These are phyloP conservation scores for Gynochthodes officinalis DNA, from an alignment of 257 asterid species.

Conservation along the genomic window DNA sequence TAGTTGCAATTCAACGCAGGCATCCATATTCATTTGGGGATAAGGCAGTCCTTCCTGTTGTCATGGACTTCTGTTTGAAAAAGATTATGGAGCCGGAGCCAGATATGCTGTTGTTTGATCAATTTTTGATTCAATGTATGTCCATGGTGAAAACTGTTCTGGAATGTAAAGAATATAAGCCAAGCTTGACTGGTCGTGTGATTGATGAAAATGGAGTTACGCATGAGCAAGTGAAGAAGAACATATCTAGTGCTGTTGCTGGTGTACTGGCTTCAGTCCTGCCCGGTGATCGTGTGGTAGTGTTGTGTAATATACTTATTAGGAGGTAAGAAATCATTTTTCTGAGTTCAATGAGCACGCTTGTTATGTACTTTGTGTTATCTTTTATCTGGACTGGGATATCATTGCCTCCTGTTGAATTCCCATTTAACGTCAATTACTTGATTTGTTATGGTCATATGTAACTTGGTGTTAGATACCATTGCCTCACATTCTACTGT, in stretches of 20 bases:
- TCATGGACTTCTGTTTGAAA: conserved; percentile 75
- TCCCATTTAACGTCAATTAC: neutral
- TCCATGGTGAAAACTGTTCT: conserved; percentile 77
- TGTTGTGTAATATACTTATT: conserved; percentile 78
- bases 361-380: neutral
- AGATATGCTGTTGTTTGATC: conserved; percentile 60
- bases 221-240: conserved; percentile 80
- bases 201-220: conserved; percentile 76
- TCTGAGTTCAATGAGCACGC: neutral
- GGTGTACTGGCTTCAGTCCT: conserved; percentile 67
- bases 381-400: neutral
- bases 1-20: conserved; percentile 68
- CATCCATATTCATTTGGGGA: conserved; percentile 99
- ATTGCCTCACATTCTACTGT: neutral
- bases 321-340: conserved; percentile 47
- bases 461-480: neutral
- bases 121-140: conserved; percentile 87
- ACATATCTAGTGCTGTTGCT: conserved; percentile 63
- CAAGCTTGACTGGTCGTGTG: conserved; percentile 79
- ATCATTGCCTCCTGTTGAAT: neutral
- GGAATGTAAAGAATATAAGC: conserved; percentile 91
- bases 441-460: neutral
- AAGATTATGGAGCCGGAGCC: conserved; percentile 84
- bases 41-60: conserved; percentile 67
- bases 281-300: conserved; percentile 80